These are phyloP conservation scores for Talaromyces liani DNA, from an alignment of 495 filamentous ascomycete genomes.

Conservation along the genomic window DNA sequence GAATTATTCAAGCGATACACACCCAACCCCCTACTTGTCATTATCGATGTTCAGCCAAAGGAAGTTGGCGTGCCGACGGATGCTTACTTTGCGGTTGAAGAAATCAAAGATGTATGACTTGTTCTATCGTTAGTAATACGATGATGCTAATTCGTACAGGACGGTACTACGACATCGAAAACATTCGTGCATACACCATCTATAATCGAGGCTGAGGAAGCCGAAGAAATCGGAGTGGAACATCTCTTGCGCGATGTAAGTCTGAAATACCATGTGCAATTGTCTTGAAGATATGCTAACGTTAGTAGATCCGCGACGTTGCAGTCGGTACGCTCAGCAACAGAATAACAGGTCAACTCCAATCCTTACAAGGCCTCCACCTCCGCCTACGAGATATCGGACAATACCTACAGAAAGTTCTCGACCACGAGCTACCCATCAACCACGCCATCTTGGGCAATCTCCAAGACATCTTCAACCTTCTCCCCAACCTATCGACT, in stretches of 20 bases:
- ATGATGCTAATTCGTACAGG: conserved; percentile 42
- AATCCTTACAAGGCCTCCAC: conserved; percentile 94
- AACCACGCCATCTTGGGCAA: conserved; percentile 97
- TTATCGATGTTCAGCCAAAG: conserved; percentile 98
- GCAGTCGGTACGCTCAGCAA: conserved; percentile 98
- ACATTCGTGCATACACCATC: conserved; percentile 99
- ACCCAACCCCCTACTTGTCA: conserved; percentile 89
- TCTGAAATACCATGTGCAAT: too few species aligned
- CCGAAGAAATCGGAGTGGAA: conserved; percentile 97
- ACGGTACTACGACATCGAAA: conserved; percentile 92
- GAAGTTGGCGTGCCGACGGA: conserved; percentile 97
- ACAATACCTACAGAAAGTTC: conserved; percentile 90
- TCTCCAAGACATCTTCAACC: conserved; percentile 97
- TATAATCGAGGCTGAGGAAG: conserved; percentile 97
- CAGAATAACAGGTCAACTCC: conserved; percentile 93
- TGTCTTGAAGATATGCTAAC: neutral
- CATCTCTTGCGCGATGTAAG: conserved; percentile 90
- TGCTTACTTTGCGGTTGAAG: conserved; percentile 98
- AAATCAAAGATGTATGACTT: conserved; percentile 99
- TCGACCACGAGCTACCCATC: conserved; percentile 83
- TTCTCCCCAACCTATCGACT: conserved; percentile 91
- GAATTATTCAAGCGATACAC: conserved; percentile 99
- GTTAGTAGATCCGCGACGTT: conserved; percentile 57
- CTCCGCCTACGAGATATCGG: conserved; percentile 93
- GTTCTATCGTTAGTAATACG: too few species aligned